Evolutionary conservation across 768 basidiomycete species (phyloP).

Genomic region (Auriscalpium microsporum): DNA sequence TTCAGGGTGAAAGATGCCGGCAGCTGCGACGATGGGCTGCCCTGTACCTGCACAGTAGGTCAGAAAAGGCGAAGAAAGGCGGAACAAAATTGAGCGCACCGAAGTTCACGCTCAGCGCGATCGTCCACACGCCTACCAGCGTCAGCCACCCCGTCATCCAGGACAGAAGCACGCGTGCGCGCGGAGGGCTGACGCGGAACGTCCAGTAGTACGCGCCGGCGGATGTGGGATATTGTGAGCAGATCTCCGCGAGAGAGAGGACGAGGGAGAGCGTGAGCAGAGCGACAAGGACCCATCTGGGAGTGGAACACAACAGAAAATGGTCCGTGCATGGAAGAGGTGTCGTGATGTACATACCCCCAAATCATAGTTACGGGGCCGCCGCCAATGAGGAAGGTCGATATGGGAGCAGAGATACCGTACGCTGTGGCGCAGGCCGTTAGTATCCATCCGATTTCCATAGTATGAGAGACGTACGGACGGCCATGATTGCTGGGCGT

Average conservation of each 20-base stretch:
- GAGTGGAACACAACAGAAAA: no score
- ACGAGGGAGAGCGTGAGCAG: constrained; percentile 39
- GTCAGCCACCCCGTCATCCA: constrained; percentile 69
- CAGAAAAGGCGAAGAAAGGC: neutral
- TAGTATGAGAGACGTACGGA: constrained; percentile 34
- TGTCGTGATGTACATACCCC: constrained; percentile 30
- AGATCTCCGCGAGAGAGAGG: constrained; percentile 49
- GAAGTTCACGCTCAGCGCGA: constrained; percentile 58
- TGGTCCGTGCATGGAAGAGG: no score
- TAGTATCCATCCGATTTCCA: constrained; percentile 3
- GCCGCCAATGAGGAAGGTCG: constrained; percentile 45
- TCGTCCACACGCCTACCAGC: constrained; percentile 61
- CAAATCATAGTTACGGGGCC: constrained; percentile 51
- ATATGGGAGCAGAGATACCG: constrained; percentile 47
- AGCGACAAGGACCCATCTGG: constrained; percentile 45
- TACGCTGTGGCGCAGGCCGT: constrained; percentile 31
- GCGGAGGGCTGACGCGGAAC: constrained; percentile 48
- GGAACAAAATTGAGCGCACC: constrained; percentile 21
- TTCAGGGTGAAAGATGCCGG: constrained; percentile 46
- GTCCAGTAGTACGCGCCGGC: constrained; percentile 64
- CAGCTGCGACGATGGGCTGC: constrained; percentile 52
- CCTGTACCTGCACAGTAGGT: constrained; percentile 36
- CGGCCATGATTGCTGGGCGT: constrained; percentile 47
- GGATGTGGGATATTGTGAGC: constrained; percentile 52
- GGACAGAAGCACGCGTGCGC: constrained; percentile 40